Conservation (phyloP, 2,329 filamentous ascomycete species). For the Fusarium verticillioides region DNA sequence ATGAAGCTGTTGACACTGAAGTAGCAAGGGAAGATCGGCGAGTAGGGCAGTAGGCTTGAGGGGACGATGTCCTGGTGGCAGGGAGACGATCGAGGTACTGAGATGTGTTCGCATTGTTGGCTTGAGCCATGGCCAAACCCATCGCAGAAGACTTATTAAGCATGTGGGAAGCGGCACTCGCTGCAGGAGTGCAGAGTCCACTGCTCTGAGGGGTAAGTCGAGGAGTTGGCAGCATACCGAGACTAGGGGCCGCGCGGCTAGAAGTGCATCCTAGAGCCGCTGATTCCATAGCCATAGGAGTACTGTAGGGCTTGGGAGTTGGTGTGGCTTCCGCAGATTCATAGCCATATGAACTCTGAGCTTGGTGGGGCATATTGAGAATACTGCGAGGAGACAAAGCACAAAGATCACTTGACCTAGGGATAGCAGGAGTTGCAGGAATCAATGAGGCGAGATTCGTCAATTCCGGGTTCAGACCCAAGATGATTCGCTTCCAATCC, state of each 20-base stretch:
- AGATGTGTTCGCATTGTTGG: conserved; percentile 55
- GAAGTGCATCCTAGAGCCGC: conserved; percentile 56
- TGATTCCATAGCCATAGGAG: conserved; percentile 62
- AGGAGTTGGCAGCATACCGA: conserved; percentile 68
- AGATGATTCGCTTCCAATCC: conserved; percentile 69
- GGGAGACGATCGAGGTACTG: conserved; percentile 67
- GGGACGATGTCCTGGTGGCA: conserved; percentile 60
- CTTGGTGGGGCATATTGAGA: conserved; percentile 56
- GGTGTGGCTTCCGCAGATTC: conserved; percentile 54
- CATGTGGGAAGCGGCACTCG: conserved; percentile 63
- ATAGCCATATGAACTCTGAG: conserved; percentile 46
- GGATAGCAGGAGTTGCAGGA: conserved; percentile 46
- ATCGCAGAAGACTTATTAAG: conserved; percentile 65
- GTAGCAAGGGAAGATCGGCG: conserved; percentile 73
- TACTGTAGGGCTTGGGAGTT: conserved; percentile 54
- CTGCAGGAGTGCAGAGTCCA: conserved; percentile 70
- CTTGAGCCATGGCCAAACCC: conserved; percentile 69
- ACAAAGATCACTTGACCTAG: conserved; percentile 50
- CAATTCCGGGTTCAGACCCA: conserved; percentile 66
- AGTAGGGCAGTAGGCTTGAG: conserved; percentile 59
- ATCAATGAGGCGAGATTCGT: conserved; percentile 68
- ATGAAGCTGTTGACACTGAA: conserved; percentile 71
- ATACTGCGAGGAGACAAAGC: conserved; percentile 57
- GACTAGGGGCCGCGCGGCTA: conserved; percentile 61
- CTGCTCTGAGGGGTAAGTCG: conserved; percentile 66